These are phyloP conservation scores for Hibiscus tridactylites DNA, from an alignment of 345 rosid species.

Conservation along the genomic window DNA sequence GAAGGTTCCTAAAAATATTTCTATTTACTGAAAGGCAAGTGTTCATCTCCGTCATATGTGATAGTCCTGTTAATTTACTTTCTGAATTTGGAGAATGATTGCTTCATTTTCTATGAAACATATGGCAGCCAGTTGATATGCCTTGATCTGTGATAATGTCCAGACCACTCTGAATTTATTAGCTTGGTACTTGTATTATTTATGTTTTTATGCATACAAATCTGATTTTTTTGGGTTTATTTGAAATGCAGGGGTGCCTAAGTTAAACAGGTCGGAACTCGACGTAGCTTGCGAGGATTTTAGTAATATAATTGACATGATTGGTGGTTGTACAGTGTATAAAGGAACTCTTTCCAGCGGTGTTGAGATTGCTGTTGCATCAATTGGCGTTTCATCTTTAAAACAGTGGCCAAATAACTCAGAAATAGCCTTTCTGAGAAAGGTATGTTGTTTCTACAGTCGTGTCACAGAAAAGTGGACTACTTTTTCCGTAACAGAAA, in stretches of 20 bases:
- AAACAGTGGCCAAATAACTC: constrained; percentile 60
- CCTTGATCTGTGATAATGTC: neutral
- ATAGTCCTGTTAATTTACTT: neutral
- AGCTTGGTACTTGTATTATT: neutral
- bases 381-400: constrained; percentile 36
- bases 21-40: neutral
- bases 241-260: constrained; percentile 73
- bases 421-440: constrained; percentile 66
- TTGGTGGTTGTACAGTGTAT: constrained; percentile 49
- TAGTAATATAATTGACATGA: constrained; percentile 74
- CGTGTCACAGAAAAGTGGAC: neutral
- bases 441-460: constrained; percentile 30
- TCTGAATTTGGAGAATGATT: neutral
- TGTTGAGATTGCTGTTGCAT: constrained; percentile 87
- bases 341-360: constrained; percentile 98
- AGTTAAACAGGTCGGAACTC: constrained; percentile 71
- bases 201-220: neutral
- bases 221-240: neutral
- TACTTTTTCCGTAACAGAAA: neutral
- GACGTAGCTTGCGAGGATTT: constrained; percentile 99
- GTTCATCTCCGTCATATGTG: too few relatives aligned
- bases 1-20: neutral
- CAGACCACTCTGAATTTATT: neutral
- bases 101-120: neutral
- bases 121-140: neutral